Conservation (phyloP, 164 flowering plant genomes). For the Berberis vulgaris region DNA sequence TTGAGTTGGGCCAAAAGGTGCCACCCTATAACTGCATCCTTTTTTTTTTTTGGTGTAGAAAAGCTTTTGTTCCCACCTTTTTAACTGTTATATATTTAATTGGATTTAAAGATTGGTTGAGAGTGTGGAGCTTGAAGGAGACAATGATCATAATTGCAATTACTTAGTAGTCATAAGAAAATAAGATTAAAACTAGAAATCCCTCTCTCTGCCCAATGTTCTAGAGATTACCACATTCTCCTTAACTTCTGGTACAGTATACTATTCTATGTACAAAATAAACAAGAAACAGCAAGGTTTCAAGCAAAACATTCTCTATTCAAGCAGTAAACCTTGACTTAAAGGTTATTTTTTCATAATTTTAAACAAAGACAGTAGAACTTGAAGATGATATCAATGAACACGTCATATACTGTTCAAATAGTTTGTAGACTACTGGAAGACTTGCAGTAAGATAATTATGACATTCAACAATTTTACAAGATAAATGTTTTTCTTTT, state of each 20-base stretch:
- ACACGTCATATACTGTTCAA: too few relatives aligned
- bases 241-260: background rate
- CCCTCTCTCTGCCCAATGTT: background rate
- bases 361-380: background rate
- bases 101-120: constrained; percentile 1
- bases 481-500: too few relatives aligned
- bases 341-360: background rate
- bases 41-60: background rate
- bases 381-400: background rate
- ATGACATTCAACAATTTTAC: too few relatives aligned
- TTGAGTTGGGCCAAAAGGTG: constrained; percentile 7
- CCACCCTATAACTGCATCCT: constrained; percentile 1
- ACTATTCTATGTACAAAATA: background rate
- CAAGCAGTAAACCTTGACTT: background rate
- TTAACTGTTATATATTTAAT: background rate
- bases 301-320: background rate
- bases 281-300: background rate
- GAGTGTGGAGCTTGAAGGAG: background rate
- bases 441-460: too few relatives aligned
- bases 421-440: too few relatives aligned
- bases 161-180: background rate
- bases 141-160: background rate
- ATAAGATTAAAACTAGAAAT: background rate
- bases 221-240: constrained; percentile 3
- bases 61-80: constrained; percentile 1